Conservation (phyloP, 345 rosid genomes). For the Kandelia obovata region DNA sequence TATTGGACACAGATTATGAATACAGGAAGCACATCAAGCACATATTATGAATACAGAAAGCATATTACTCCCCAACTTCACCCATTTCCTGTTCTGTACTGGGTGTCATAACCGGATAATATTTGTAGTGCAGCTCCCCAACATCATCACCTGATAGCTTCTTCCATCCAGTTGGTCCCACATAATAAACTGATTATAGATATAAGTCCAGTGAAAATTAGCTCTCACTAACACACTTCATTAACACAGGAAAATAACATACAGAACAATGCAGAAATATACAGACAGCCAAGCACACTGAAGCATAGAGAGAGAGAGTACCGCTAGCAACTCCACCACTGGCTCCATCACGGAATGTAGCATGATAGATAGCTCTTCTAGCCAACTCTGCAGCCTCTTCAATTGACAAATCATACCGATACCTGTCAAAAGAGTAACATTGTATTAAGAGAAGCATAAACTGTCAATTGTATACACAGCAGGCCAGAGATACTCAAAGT, state of each 20-base stretch:
- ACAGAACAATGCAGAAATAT: not conserved
- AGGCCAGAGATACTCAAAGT: not conserved
- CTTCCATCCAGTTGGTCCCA: conserved; percentile 94
- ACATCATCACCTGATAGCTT: conserved; percentile 97
- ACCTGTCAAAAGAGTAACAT: conserved; percentile 35
- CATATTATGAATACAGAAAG: not conserved
- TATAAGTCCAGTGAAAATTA: not conserved
- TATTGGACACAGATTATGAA: not conserved
- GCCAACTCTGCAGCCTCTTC: conserved; percentile 97
- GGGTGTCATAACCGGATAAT: conserved; percentile 61
- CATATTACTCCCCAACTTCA: conserved; percentile 45
- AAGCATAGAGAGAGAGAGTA: conserved; percentile 27
- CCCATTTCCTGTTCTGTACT: conserved; percentile 85
- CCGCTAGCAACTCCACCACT: conserved; percentile 99
- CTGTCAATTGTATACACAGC: not conserved
- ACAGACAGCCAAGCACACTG: not conserved
- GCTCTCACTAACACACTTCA: not conserved
- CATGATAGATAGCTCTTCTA: conserved; percentile 93
- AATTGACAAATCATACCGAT: conserved; percentile 73
- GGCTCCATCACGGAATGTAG: conserved; percentile 98
- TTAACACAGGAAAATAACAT: not conserved
- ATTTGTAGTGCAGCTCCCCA: conserved; percentile 84
- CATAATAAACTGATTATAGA: conserved; percentile 67
- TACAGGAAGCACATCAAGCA: not conserved
- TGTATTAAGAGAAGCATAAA: not conserved